Evolutionary conservation across 176 grass and related monocot genomes (phyloP), one percentile per base, ranked within the genome.

Genomic region (maize (Zea mays)): DNA sequence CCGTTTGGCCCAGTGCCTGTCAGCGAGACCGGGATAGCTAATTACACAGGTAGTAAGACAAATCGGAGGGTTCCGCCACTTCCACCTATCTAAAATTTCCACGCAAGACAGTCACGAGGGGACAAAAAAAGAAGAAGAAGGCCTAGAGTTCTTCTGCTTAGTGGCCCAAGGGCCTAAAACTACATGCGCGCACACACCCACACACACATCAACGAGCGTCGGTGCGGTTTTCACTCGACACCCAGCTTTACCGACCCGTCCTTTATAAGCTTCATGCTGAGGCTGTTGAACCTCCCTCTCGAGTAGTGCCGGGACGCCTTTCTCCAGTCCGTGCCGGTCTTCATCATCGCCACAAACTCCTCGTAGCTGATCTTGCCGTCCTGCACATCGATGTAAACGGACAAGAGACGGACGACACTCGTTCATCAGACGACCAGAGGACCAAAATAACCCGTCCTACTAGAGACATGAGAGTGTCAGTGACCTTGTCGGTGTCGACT

Each of bases 301-400:
- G 96, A 99, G n/a, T 99, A 99, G 70, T 99, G 96, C 5, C 96
- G 80, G 36, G 96, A 99, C 20, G 96, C 96, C 85, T 99, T 99
- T 85, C 96, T 89, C 96, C 96, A 99, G 82, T 99, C 96, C 16
- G 96, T 99, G 50, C 96, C 96, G 0, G 96, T 99, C 75, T 99
- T 99, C 96, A 99, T 99, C 96, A 99, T 99, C 0, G 96, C 96
- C 57, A 96, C 90, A 67, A 99, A 99, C 84, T 99, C 96, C 8
- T 99, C 92, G n/a, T 95, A 99, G 71, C 96, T 99, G 52, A 99
- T 99, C 65, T 89, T 89, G 43, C 96, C 96, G 85, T 99, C 96
- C 96, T 99, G 57, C 81, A 79, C 27, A 27, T 27, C 27, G 60
- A 81, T 48, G 74, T 14, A 71, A 42, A 64, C 10, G 71, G 46